phyloP scores from a whole-genome alignment of 345 rosid species.

The Citropsis articulata region DNA sequence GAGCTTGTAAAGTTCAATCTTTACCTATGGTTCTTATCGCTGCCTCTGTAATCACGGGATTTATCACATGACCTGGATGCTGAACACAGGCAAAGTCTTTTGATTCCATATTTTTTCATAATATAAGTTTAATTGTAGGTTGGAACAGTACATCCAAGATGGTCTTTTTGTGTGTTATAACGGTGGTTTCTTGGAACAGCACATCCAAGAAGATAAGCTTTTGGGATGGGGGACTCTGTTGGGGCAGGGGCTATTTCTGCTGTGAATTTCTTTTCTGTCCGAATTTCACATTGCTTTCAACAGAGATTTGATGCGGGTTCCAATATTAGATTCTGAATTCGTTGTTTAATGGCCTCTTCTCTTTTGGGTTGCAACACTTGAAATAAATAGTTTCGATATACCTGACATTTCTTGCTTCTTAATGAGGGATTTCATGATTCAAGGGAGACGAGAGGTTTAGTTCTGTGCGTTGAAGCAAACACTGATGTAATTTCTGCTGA shows the following conservation, averaged over 20 bases:
- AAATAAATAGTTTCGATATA: not conserved
- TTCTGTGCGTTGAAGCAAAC: not conserved
- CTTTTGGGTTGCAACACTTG: not conserved
- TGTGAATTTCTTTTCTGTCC: not conserved
- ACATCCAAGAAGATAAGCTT: not conserved
- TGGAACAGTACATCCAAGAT: not conserved
- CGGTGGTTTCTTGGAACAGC: not conserved
- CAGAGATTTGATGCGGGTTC: not conserved
- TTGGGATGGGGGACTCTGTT: not conserved
- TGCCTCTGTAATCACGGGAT: not conserved
- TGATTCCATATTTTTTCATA: not conserved
- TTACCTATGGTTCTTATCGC: not conserved
- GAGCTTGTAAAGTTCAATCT: not conserved
- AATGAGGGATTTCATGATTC: not conserved
- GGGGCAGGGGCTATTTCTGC: not conserved
- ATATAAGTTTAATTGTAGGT: not conserved
- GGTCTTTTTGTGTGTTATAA: not conserved
- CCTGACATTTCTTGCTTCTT: not conserved
- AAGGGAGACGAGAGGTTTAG: not conserved
- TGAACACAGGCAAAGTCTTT: not conserved
- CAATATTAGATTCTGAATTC: not conserved
- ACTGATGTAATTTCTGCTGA: not conserved
- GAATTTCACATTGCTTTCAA: not conserved
- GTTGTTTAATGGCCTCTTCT: not conserved
- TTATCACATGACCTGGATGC: not conserved